Percentiles rank a stretch among this genome's conserved stretches.
These are phyloP conservation scores for Eimeria acervulina DNA, from an alignment of 169 alveolate genomes.

Conservation along the genomic window DNA sequence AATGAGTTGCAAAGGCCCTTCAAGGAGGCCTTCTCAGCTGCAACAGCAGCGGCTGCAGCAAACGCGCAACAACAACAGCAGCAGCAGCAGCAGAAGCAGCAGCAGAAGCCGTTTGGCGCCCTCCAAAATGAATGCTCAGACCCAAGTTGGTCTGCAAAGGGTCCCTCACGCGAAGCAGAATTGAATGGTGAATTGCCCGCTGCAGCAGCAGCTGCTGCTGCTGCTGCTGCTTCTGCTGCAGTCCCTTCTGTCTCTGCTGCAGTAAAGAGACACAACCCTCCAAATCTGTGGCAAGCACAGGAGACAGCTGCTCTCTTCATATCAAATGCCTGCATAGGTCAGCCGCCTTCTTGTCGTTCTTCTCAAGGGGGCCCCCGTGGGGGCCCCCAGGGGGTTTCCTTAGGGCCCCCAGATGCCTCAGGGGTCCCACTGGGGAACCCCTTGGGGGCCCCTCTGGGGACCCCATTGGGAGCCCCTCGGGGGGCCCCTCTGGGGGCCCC, in stretches of 20 bases:
- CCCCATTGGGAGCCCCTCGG: neutral
- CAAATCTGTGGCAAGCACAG: neutral
- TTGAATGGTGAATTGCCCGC: neutral
- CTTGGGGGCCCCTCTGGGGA: neutral
- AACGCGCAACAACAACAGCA: neutral
- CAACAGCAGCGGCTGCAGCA: neutral
- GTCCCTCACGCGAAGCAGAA: neutral
- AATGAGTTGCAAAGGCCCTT: neutral
- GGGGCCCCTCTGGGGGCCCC: slow-evolving; percentile 36
- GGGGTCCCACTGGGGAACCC: slow-evolving; percentile 10
- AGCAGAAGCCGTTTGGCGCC: neutral
- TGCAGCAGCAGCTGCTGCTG: neutral
- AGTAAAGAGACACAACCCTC: neutral
- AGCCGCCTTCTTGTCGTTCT: neutral
- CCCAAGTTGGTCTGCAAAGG: neutral
- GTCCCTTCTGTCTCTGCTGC: no score
- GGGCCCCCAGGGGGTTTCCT: neutral
- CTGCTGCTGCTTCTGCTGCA: no score
- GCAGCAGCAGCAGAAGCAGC: slow-evolving; percentile 10
- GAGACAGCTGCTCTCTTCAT: neutral
- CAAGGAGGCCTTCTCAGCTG: neutral
- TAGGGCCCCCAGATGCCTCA: neutral
- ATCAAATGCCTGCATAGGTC: neutral
- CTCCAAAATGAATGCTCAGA: neutral
- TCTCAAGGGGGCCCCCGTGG: no score